Evolutionary conservation across 2,329 filamentous ascomycete genomes (phyloP), one percentile per base, ranked within the genome.

Genomic region (Myriosclerotinia scirpicola): DNA sequence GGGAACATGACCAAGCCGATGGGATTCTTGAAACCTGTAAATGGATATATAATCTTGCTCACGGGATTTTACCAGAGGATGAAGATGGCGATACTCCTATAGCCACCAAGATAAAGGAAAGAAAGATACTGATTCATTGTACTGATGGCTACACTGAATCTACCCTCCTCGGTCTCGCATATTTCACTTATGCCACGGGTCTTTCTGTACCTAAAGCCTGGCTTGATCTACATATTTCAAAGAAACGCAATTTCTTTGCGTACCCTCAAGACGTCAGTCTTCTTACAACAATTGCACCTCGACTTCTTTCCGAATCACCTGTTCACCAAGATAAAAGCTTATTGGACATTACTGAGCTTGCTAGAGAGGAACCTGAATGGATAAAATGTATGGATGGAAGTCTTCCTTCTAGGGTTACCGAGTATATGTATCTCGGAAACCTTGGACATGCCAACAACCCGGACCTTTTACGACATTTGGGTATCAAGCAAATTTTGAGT

Each of bases 381-480:
- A 85, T 97, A 66, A 82, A 86, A 38, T 87, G 87, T 65, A 86
- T 97, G 71, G 94, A 98, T 76, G 95, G 95, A 5, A 97, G 92
- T 34, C 84, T 98, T 30, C 95, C 95, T 0, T 97, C 92, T 75
- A 87, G 94, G 17, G 86, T 99, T 50, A 80, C 97, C 53, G 89
- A 93, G 64, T 97, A 98, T 76, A 93, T 99, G 88, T 99, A 99
- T 76, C 85, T 99, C 15, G 95, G 95, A 1, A 98, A 98, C 73
- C 83, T 98, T 20, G 87, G 87, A 0, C 95, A 99, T 76, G 95
- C 95, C 9, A 98, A 98, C 75, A 98, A 98, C 73, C 92, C 93
- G 0, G 90, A 91, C 65, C 80, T 99, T 42, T 80, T 99, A 42
- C 84, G 82, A 69, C 86, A 89, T 54, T 80, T 99, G 67, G 94